Evolutionary conservation across 495 filamentous ascomycete genomes (phyloP).

Genomic region (Chaetomium fimeti): DNA sequence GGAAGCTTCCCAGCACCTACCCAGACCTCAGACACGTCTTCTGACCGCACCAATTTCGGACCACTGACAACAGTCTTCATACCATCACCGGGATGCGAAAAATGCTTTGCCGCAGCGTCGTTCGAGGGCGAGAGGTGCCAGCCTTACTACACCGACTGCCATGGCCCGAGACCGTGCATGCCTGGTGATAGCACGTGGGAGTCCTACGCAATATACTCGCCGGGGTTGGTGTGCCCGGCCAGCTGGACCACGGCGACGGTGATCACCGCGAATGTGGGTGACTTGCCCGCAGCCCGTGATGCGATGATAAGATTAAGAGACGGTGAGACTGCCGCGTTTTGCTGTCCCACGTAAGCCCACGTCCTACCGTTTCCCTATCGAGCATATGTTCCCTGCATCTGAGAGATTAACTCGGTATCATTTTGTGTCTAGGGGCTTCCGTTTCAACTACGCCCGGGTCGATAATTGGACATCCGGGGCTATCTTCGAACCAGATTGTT

Average conservation of each 20-base stretch:
- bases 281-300: not conserved
- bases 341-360: conserved; percentile 1
- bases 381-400: not conserved
- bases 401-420: not conserved
- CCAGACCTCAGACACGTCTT: too few species aligned
- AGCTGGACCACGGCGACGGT: conserved; percentile 6
- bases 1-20: too few species aligned
- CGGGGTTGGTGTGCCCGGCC: not conserved
- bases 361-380: too few species aligned
- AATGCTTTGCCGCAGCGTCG: too few species aligned
- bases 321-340: not conserved
- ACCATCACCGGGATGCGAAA: too few species aligned
- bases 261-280: not conserved
- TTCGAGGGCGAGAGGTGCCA: too few species aligned
- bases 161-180: too few species aligned
- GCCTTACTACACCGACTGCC: too few species aligned
- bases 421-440: not conserved
- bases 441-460: not conserved
- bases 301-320: not conserved
- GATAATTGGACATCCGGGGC: too few species aligned
- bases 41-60: too few species aligned
- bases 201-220: not conserved
- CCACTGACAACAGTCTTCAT: too few species aligned
- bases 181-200: not conserved
- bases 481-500: not conserved